phyloP scores from a whole-genome alignment of 306 rosid genomes.

The Quercus variabilis region DNA sequence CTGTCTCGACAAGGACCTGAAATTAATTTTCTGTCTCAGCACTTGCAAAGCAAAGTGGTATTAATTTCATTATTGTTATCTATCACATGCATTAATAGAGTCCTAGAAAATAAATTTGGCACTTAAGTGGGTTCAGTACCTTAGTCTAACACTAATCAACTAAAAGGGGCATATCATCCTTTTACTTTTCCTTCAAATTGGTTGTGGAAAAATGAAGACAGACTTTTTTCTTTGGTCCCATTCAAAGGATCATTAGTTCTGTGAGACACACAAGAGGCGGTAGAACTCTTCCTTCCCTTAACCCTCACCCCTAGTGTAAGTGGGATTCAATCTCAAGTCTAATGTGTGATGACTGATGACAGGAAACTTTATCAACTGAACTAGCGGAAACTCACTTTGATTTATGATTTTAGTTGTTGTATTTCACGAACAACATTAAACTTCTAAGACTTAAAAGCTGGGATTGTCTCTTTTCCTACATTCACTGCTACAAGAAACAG shows the following conservation, averaged over 20 bases:
- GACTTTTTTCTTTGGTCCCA: neutral
- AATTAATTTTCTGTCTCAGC: constrained; percentile 42
- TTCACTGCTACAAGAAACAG: neutral
- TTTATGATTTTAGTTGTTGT: neutral
- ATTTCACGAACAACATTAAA: neutral
- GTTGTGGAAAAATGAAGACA: neutral
- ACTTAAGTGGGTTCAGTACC: neutral
- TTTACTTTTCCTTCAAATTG: too few relatives aligned
- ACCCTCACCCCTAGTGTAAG: neutral
- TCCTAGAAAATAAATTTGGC: neutral
- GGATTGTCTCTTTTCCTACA: neutral
- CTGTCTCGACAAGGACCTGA: constrained; percentile 85
- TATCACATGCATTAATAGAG: constrained; percentile 11
- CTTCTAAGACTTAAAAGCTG: neutral
- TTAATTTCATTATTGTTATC: constrained; percentile 1
- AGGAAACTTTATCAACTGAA: neutral
- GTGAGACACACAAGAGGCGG: neutral
- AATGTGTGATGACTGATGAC: neutral
- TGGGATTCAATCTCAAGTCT: neutral
- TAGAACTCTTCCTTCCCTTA: neutral
- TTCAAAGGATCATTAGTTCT: neutral
- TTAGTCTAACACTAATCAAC: too few relatives aligned
- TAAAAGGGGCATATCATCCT: too few relatives aligned
- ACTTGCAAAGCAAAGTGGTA: constrained; percentile 4
- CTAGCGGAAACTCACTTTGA: neutral